Evolutionary conservation across 345 rosid species (phyloP).

Genomic region (Lenwebbia sp.): DNA sequence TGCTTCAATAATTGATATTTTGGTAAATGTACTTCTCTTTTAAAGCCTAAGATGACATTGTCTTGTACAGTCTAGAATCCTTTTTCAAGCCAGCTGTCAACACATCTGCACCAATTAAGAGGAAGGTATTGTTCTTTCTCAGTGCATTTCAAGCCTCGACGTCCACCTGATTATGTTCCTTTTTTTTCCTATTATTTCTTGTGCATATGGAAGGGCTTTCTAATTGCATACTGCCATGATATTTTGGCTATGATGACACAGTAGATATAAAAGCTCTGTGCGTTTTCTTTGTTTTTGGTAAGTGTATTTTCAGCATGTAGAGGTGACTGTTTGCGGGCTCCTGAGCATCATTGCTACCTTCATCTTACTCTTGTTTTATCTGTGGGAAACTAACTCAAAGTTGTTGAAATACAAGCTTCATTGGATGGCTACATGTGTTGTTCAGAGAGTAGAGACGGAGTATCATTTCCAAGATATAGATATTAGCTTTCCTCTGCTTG

Average conservation of each 20-base stretch:
- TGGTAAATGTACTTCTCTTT: neutral
- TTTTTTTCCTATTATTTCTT: neutral
- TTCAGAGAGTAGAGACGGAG: neutral
- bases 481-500: neutral
- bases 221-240: neutral
- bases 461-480: neutral
- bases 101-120: slow-evolving; percentile 46
- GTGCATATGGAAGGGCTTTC: neutral
- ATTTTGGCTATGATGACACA: neutral
- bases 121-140: slow-evolving; percentile 51
- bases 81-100: slow-evolving; percentile 69
- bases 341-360: neutral
- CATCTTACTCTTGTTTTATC: neutral
- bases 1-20: neutral
- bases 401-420: neutral
- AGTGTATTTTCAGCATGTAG: neutral
- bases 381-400: neutral
- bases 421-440: neutral
- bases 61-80: slow-evolving; percentile 55
- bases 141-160: neutral
- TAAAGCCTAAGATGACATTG: neutral
- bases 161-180: too few relatives aligned
- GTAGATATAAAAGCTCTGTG: neutral
- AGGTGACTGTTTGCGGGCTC: neutral
- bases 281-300: neutral